Evolutionary conservation across 441 rosid genomes (phyloP), one percentile per base, ranked within the genome.

Genomic region (Mallotus repandus): DNA sequence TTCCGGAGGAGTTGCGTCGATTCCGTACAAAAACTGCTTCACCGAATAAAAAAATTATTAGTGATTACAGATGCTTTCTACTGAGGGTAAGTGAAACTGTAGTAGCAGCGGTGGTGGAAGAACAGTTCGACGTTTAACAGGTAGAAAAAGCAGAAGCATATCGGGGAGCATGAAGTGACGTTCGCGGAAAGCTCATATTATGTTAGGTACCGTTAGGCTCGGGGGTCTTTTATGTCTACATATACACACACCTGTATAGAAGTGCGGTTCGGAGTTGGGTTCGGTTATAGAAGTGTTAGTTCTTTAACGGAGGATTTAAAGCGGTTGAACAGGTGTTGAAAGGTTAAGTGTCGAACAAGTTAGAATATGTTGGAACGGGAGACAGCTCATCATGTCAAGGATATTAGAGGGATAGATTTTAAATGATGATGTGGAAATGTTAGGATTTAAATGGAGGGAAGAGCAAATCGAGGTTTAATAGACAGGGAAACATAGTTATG

Each of bases 111-210:
- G 80, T 74, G 58, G 75, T 74, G 71, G 85, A 41, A 70, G 80
- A 85, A 74, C 21, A 8, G 73, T 22, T 79, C 73, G 80, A 76
- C 55, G 75, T 78, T 83, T 71, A 81, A 75, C 80, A 50, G 79
- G 63, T 54, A 63, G n/a, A 46, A 22, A 66, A 65, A 57, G 48
- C 1, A 52, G 43, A 60, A 35, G 53, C 13, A 62, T 68, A 70
- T 60, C 70, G 76, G 63, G 32, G 53, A 70, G 57, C 64, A 32
- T 62, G 41, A 1, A 46, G 38, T 12, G 45, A 61, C 54, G 53
- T 22, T 46, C 70, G 46, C 4, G 56, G 43, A 66, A 66, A 43
- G 45, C 45, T 43, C 61, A 25, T 8, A 32, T 32, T 54, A n/a
- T 29, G 11, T 49, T 14, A 7, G 38, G 15, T 11, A 57, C 56